Conservation (phyloP, 2,329 filamentous ascomycete genomes). For the Ophiostoma ulmi region DNA sequence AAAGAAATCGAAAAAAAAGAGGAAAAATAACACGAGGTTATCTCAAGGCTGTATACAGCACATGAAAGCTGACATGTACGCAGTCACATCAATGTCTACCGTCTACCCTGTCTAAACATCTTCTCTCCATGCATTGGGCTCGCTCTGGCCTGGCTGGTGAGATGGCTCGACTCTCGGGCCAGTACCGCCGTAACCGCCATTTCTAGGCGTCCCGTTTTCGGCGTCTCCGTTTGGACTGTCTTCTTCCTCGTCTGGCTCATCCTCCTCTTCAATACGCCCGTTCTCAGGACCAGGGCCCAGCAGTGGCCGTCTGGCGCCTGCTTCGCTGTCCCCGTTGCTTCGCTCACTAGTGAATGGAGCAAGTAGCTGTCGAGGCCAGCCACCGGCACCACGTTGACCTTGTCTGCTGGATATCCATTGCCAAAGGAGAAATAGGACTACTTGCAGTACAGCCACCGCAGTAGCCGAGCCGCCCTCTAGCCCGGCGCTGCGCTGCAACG, state of each 20-base stretch:
- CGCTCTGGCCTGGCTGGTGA: neutral
- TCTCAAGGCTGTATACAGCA: neutral
- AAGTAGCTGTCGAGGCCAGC: conserved; percentile 12
- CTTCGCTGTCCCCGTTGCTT: conserved; percentile 5
- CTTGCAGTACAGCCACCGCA: conserved; percentile 52
- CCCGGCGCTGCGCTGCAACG: conserved; percentile 50
- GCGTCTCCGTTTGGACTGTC: neutral
- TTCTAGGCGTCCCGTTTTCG: neutral
- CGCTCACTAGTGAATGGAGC: neutral
- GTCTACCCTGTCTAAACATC: neutral
- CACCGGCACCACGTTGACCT: neutral
- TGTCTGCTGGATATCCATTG: conserved; percentile 10
- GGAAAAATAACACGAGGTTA: neutral
- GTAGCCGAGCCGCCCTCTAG: conserved; percentile 52
- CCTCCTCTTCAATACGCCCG: neutral
- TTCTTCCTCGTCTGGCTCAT: neutral
- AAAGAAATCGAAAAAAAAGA: neutral
- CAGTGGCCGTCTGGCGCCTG: conserved; percentile 2
- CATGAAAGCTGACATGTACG: neutral
- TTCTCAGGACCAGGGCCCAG: neutral
- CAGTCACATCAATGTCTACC: neutral
- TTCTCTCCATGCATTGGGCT: conserved; percentile 12
- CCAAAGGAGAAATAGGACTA: conserved; percentile 30
- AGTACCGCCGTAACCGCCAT: neutral
- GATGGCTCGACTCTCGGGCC: conserved; percentile 13